Evolutionary conservation across 768 basidiomycete species (phyloP), one percentile per base, ranked within the genome.

Genomic region (Kwoniella newhampshirensis): DNA sequence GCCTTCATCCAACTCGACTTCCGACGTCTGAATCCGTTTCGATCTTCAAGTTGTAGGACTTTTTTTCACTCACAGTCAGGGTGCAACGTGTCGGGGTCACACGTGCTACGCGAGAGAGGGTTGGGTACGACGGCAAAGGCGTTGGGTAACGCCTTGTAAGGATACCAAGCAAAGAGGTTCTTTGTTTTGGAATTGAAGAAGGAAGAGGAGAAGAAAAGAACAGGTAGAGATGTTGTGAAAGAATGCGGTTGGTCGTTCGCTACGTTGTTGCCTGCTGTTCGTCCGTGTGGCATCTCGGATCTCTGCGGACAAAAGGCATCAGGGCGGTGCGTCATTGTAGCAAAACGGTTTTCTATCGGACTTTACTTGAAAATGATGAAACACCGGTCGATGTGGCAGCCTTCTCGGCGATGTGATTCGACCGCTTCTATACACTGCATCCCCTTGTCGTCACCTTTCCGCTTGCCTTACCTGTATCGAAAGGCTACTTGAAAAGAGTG

Each of bases 21-120:
- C 35, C 25, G 23, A 35, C 15, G 25, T 32, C 7, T 21, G 18
- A 36, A 35, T n/a, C 27, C 23, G 39, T 35, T 48, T 23, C 43
- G 21, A 25, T 32, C 18, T 28, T 17, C 6, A 40, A 37, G 21
- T 21, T 50, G 17, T 6, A 40, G 23, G 25, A 26, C 20, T 8
- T 17, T 17, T 36, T 35, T 12, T n/a, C 17, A 63, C 66, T 63
- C 58, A 67, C 66, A 64, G 66, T 67, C 66, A 62, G 64, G 51
- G 62, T 46, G 36, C 62, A 54, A 56, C 66, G 66, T 63, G 66
- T 50, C 28, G 51, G 52, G 54, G 20, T 56, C 55, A 61, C 66
- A 67, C 66, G 66, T 58, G 59, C 60, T 35, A 59, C 62, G 57
- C 60, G 52, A 60, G 66, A 67, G 66, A 62, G 66, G 57, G 56